Evolutionary conservation across 805 yeast genomes (phyloP), one percentile per base, ranked within the genome.

Genomic region (Trichomonascus vanleenenianus): DNA sequence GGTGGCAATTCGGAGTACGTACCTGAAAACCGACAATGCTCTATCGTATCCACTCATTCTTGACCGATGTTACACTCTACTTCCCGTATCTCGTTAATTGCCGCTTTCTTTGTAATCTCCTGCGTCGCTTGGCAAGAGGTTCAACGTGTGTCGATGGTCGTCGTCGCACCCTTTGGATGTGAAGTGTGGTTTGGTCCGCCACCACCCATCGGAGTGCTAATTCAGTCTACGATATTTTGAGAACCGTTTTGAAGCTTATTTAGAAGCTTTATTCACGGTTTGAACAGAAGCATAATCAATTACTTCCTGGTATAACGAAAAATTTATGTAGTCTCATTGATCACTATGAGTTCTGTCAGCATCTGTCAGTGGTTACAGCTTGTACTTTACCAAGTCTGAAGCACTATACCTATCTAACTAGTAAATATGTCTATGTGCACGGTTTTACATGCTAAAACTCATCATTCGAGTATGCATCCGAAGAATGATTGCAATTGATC

Each of bases 11-110:
- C 15, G 3, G n/a, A 12, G 16, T 34, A 79, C 89, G 57, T 78
- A 83, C 83, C 96, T 87, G 72, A 91, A 91, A 66, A 91, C 94
- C 51, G 97, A 89, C 59, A 91, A 77, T 47, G 98, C 98, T 76
- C 97, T 81, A 68, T 91, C 98, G 95, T 91, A 91, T 52, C 98
- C 97, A 75, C 96, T 86, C 98, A 91, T 91, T 39, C n/a, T n/a
- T n/a, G n/a, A n/a, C n/a, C n/a, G n/a, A n/a, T n/a, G n/a, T n/a
- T 8, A 30, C 33, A 30, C 33, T 3, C 33, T 30, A 27, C 11
- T 18, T 36, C 8, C 27, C 27, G 27, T 22, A 22, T 22, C 8
- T 22, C 27, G 27, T 22, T 22, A 22, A 22, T 22, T 22, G 27
- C 4, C 7, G 27, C 27, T 8, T 22, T 8, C 27, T 22, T 4